These are phyloP conservation scores for Mucor irregularis DNA, from an alignment of 371 early-diverging fungal species.

Conservation along the genomic window DNA sequence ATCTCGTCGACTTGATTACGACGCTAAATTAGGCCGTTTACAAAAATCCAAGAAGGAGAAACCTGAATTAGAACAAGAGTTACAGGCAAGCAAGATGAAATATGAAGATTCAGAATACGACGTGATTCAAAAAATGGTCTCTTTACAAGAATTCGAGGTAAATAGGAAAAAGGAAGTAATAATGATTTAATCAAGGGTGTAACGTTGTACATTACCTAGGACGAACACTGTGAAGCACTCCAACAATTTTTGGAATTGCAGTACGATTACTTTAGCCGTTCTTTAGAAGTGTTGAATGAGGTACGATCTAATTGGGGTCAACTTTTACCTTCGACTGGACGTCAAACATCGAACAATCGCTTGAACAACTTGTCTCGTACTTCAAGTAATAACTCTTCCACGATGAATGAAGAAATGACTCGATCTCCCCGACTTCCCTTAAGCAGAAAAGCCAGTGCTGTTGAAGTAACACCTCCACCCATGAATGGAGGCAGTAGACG, in stretches of 20 bases:
- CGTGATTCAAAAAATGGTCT: slow-evolving; percentile 65
- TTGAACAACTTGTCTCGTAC: slow-evolving; percentile 9
- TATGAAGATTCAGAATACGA: slow-evolving; percentile 89
- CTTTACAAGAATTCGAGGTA: slow-evolving; percentile 73
- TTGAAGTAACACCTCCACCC: background rate
- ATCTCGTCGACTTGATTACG: slow-evolving; percentile 88
- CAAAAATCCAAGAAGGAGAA: slow-evolving; percentile 87
- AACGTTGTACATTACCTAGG: no score
- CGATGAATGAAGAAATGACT: background rate
- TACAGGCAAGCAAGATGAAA: slow-evolving; percentile 84
- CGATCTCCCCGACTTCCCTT: background rate
- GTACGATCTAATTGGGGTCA: slow-evolving; percentile 15
- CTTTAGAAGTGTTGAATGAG: slow-evolving; percentile 42
- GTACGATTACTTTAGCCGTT: slow-evolving; percentile 43
- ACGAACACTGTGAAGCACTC: slow-evolving; percentile 57
- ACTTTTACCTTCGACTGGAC: background rate
- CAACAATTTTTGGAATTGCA: slow-evolving; percentile 58
- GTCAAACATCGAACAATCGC: background rate
- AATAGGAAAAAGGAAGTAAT: no score
- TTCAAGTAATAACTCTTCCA: slow-evolving; percentile 11
- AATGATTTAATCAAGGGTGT: background rate
- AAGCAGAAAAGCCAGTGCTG: slow-evolving; percentile 4
- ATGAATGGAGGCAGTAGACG: background rate
- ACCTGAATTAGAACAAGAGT: slow-evolving; percentile 64
- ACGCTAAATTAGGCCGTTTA: slow-evolving; percentile 83